Conservation (phyloP, 1,139 yeast genomes). For the Wickerhamomyces sp. region DNA sequence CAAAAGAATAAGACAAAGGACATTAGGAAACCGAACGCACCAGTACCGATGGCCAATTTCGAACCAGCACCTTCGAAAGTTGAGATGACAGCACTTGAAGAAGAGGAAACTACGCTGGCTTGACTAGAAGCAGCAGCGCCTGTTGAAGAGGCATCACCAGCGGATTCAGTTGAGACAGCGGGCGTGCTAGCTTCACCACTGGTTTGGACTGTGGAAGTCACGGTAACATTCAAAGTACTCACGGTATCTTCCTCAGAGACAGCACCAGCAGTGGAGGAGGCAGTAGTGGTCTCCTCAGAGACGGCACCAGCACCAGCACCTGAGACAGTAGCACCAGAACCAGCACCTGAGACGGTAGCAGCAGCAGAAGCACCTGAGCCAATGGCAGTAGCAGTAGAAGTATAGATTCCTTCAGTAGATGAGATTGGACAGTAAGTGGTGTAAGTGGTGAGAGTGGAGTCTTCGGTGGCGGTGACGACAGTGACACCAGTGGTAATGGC, state of each 20-base stretch:
- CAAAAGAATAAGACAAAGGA: too few relatives aligned
- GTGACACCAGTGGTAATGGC: slow-evolving; percentile 23
- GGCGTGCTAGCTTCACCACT: too few relatives aligned
- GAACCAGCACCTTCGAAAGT: background rate
- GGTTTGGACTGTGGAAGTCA: too few relatives aligned
- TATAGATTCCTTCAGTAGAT: too few relatives aligned
- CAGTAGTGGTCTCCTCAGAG: slow-evolving; percentile 3
- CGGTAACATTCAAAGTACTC: too few relatives aligned
- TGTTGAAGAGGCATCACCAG: background rate
- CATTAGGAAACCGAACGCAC: background rate
- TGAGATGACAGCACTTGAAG: background rate
- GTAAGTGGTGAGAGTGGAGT: slow-evolving; percentile 8
- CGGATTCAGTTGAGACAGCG: background rate
- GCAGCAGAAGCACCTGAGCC: slow-evolving; percentile 23
- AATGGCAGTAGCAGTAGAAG: slow-evolving; percentile 3
- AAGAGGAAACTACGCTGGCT: background rate
- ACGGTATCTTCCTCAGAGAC: too few relatives aligned
- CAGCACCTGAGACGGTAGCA: slow-evolving; percentile 1
- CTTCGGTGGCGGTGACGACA: slow-evolving; percentile 12
- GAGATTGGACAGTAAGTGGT: slow-evolving; percentile 10
- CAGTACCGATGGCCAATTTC: background rate
- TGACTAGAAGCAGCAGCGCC: background rate
- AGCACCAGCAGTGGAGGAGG: slow-evolving; percentile 7
- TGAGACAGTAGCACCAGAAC: slow-evolving; percentile 1
- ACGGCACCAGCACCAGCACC: background rate